A percentile compares a stretch with the other conserved stretches of the same genome.
phyloP scores from a whole-genome alignment of 179 eudicot genomes.

The Spergularia azorica region DNA sequence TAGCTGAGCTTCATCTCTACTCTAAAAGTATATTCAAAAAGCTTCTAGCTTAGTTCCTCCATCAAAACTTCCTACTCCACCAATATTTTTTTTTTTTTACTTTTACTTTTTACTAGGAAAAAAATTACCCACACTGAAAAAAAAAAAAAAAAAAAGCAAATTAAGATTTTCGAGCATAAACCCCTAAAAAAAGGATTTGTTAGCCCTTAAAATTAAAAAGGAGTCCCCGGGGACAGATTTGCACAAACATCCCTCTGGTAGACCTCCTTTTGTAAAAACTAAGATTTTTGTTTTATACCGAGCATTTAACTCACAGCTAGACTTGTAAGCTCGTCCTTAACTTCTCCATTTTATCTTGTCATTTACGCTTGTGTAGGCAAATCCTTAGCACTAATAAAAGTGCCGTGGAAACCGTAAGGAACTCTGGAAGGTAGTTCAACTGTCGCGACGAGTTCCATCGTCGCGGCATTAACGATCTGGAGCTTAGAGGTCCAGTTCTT shows the following conservation, averaged over 20 bases:
- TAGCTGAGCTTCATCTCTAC: slow-evolving; percentile 65
- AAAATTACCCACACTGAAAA: slow-evolving; percentile 7
- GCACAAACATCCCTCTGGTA: slow-evolving; percentile 65
- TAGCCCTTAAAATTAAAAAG: slow-evolving; percentile 8
- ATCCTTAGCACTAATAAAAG: slow-evolving; percentile 58
- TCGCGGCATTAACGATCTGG: slow-evolving; percentile 61
- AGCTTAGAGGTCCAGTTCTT: slow-evolving; percentile 57
- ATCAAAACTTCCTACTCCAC: slow-evolving; percentile 21
- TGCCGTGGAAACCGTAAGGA: slow-evolving; percentile 89
- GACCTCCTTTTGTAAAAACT: slow-evolving; percentile 30
- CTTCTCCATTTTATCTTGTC: too few species aligned
- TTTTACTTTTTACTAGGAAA: not conserved
- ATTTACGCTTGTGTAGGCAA: slow-evolving; percentile 47
- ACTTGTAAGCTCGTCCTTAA: too few species aligned
- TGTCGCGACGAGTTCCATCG: slow-evolving; percentile 51
- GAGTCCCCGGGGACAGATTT: slow-evolving; percentile 71
- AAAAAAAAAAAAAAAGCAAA: not conserved
- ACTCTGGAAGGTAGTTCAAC: slow-evolving; percentile 68
- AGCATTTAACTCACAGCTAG: too few species aligned
- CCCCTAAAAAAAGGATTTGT: slow-evolving; percentile 21
- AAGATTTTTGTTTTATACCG: not conserved
- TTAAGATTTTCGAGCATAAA: not conserved
- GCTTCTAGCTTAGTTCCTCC: slow-evolving; percentile 61
- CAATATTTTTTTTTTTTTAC: slow-evolving; percentile 18
- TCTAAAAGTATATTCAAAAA: slow-evolving; percentile 38